Conservation (phyloP, 2,329 filamentous ascomycete genomes). For the Epichloe sp. region DNA sequence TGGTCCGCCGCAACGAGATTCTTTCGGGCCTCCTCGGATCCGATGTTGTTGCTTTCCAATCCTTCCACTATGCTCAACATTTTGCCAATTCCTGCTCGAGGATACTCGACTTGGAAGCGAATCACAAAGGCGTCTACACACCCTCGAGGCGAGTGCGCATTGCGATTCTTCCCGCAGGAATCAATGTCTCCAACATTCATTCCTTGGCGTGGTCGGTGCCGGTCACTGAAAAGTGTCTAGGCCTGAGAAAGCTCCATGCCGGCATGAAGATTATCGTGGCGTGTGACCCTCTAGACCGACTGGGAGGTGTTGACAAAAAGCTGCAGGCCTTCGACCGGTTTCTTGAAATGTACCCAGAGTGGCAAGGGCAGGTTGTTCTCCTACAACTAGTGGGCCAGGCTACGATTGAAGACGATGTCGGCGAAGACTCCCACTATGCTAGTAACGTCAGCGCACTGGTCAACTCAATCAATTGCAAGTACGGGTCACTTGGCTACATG, state of each 20-base stretch:
- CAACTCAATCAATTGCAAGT: constrained; percentile 77
- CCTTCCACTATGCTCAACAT: constrained; percentile 84
- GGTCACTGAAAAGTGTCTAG: constrained; percentile 57
- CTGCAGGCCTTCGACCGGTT: constrained; percentile 87
- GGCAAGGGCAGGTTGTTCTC: constrained; percentile 78
- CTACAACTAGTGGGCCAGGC: constrained; percentile 84
- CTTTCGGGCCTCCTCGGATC: constrained; percentile 77
- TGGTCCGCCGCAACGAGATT: constrained; percentile 76
- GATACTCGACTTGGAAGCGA: constrained; percentile 74
- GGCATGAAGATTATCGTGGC: constrained; percentile 90
- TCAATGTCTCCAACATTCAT: constrained; percentile 67
- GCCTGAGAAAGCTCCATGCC: constrained; percentile 60
- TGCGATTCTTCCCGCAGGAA: constrained; percentile 34
- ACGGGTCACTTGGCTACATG: constrained; percentile 74
- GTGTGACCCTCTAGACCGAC: constrained; percentile 80
- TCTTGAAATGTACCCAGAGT: constrained; percentile 76
- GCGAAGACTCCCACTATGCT: constrained; percentile 64
- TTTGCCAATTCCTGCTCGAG: constrained; percentile 88
- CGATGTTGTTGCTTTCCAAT: constrained; percentile 89
- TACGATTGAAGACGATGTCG: constrained; percentile 64
- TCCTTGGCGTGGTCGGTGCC: constrained; percentile 57
- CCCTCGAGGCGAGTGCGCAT: constrained; percentile 30
- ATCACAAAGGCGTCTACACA: constrained; percentile 72
- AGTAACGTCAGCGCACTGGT: constrained; percentile 82
- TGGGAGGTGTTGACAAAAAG: constrained; percentile 84